A percentile compares a stretch with the other conserved stretches of the same genome.
These are phyloP conservation scores for Eimeria tenella DNA, from an alignment of 169 alveolate species.

Conservation along the genomic window DNA sequence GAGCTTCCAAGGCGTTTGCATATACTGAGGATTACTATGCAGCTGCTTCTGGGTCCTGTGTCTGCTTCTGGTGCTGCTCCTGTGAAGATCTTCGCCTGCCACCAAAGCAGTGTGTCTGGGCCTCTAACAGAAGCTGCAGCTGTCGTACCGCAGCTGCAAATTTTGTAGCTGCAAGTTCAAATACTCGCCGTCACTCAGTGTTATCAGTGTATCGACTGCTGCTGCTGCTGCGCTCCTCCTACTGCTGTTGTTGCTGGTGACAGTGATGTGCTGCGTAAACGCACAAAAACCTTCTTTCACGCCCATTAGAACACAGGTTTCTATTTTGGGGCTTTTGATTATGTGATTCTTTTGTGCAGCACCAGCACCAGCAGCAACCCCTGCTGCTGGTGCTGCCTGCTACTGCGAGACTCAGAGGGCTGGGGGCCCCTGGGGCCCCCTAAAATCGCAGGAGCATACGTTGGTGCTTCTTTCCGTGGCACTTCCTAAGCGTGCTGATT, in stretches of 20 bases:
- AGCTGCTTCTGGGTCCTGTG: no score
- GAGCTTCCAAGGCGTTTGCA: no score
- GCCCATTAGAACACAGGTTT: not conserved
- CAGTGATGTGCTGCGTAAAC: no score
- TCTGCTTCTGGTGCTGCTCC: no score
- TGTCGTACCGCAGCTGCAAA: not conserved
- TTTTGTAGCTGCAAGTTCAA: no score
- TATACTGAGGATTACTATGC: no score
- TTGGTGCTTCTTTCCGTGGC: not conserved
- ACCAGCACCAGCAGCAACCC: not conserved
- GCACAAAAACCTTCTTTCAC: not conserved
- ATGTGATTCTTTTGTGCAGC: not conserved
- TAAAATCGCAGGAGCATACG: not conserved
- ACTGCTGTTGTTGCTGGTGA: not conserved
- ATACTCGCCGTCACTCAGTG: no score
- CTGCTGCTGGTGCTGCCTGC: conserved; percentile 11
- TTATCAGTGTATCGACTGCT: not conserved
- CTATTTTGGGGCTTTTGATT: not conserved
- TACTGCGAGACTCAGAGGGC: not conserved
- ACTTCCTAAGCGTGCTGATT: not conserved
- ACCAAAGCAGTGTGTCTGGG: no score
- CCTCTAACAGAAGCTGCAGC: not conserved
- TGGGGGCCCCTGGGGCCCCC: conserved; percentile 3
- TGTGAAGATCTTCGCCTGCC: no score
- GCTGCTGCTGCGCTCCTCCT: conserved; percentile 3